phyloP scores from a whole-genome alignment of 768 basidiomycete genomes.

The Pholiota conissans region DNA sequence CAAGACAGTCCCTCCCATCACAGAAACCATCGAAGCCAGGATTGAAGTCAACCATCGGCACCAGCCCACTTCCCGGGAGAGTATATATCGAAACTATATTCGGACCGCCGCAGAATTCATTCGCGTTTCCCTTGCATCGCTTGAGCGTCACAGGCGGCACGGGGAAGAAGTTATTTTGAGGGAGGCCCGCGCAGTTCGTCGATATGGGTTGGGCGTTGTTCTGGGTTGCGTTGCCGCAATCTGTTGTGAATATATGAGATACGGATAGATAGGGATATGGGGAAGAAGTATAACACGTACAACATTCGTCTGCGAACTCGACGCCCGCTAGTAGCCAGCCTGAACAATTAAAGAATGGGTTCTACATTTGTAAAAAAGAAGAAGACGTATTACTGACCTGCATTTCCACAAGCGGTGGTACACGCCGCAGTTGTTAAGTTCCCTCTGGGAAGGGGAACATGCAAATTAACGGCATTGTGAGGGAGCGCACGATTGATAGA shows the following conservation, averaged over 20 bases:
- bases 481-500: not conserved
- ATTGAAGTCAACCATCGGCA: not conserved
- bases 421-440: not conserved
- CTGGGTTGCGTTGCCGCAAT: not conserved
- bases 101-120: conserved; percentile 1
- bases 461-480: not conserved
- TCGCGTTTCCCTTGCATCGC: not conserved
- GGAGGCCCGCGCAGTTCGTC: not conserved
- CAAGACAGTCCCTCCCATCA: not conserved
- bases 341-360: too few relatives aligned
- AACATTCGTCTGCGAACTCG: too few relatives aligned
- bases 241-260: not conserved
- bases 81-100: not conserved
- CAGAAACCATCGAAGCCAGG: not conserved
- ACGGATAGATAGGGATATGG: not conserved
- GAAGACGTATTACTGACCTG: not conserved
- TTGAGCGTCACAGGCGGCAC: too few relatives aligned
- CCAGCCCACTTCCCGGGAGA: not conserved
- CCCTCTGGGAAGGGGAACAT: not conserved
- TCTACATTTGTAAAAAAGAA: too few relatives aligned
- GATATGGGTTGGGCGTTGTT: not conserved
- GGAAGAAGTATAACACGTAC: too few relatives aligned
- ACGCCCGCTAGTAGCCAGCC: too few relatives aligned
- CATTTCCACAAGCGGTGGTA: not conserved
- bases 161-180: too few relatives aligned